Conservation (phyloP, 352 stramenopile species). For the Globisporangium heterothallicum region DNA sequence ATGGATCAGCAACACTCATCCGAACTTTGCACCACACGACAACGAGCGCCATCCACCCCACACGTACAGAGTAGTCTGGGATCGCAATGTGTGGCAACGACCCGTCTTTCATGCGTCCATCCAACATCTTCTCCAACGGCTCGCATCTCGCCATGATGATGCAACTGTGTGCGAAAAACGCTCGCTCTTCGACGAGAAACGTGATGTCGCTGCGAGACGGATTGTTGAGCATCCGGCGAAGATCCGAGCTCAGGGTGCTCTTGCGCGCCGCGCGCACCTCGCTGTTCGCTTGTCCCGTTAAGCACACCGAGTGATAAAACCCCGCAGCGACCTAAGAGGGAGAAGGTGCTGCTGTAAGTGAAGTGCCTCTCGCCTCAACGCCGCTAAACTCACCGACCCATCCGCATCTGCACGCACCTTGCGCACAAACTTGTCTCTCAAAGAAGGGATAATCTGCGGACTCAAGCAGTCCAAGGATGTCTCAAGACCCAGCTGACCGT, state of each 20-base stretch:
- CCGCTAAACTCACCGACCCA: too few species aligned
- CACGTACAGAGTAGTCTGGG: conserved; percentile 62
- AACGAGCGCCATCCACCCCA: too few species aligned
- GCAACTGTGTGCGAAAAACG: conserved; percentile 75
- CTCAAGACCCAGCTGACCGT: conserved; percentile 87
- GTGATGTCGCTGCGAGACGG: conserved; percentile 70
- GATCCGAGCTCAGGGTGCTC: conserved; percentile 57
- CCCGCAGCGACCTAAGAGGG: conserved; percentile 88
- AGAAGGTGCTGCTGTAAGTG: too few species aligned
- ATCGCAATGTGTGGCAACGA: conserved; percentile 61
- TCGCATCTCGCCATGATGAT: conserved; percentile 88
- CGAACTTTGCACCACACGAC: too few species aligned
- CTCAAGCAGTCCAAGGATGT: conserved; percentile 64
- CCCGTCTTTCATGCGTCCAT: conserved; percentile 81
- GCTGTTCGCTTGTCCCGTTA: conserved; percentile 24
- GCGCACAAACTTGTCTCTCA: conserved; percentile 45
- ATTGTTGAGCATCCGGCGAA: conserved; percentile 85
- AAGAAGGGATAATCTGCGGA: conserved; percentile 64
- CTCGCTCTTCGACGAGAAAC: conserved; percentile 72
- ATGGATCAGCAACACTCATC: neutral
- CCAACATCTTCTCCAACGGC: conserved; percentile 88
- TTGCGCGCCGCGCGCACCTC: conserved; percentile 10
- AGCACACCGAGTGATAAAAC: conserved; percentile 89
- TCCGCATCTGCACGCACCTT: too few species aligned
- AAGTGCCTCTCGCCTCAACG: too few species aligned